These are phyloP conservation scores for Fomitopsis palustris DNA, from an alignment of 1,284 basidiomycete genomes.

Conservation along the genomic window DNA sequence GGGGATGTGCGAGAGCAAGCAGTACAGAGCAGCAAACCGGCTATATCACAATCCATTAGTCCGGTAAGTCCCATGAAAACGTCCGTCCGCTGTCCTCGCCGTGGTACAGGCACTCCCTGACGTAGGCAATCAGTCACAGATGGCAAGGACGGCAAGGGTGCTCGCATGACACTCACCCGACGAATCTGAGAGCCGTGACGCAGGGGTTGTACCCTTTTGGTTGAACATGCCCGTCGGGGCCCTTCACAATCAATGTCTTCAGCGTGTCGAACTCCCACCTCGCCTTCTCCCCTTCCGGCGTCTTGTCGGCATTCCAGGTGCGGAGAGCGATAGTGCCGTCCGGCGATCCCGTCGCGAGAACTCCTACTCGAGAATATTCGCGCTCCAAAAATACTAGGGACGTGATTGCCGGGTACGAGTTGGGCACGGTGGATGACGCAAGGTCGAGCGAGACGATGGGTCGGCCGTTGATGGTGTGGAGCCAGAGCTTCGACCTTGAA, in stretches of 20 bases:
- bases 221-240: conserved; percentile 24
- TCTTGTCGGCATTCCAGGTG: conserved; percentile 75
- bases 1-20: neutral
- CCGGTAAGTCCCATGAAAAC: conserved; percentile 61
- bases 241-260: conserved; percentile 53
- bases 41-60: conserved; percentile 23
- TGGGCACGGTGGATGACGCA: conserved; percentile 37
- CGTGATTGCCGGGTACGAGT: conserved; percentile 36
- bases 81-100: conserved; percentile 65
- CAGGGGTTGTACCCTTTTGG: conserved; percentile 32
- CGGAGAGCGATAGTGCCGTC: conserved; percentile 67
- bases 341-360: conserved; percentile 65
- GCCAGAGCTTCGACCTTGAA: conserved; percentile 59
- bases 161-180: conserved; percentile 50
- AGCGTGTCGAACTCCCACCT: conserved; percentile 71
- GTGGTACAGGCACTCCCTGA: conserved; percentile 60
- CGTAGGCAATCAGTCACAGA: neutral
- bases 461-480: conserved; percentile 83
- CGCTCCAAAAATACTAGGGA: conserved; percentile 79
- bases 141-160: neutral
- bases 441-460: conserved; percentile 68
- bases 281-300: conserved; percentile 56
- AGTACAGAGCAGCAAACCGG: neutral
- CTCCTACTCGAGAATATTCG: conserved; percentile 67
- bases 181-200: conserved; percentile 65